phyloP scores from a whole-genome alignment of 139 green algal species.

The Limnomonas spitsbergensis region DNA sequence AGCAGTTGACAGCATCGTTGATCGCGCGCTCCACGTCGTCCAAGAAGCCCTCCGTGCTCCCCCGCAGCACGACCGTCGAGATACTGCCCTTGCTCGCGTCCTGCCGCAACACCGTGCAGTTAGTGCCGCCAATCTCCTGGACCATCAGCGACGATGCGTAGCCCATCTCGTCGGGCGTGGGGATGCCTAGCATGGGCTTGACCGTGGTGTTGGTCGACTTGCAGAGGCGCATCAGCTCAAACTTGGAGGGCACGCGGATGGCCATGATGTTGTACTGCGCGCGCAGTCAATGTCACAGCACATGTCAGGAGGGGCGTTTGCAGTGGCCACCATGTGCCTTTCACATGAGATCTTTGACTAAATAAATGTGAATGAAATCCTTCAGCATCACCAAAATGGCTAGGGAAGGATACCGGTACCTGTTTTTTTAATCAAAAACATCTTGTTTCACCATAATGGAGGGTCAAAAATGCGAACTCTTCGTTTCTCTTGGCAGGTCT shows the following conservation, averaged over 20 bases:
- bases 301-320: too few relatives aligned
- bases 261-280: conserved; percentile 46
- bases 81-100: conserved; percentile 58
- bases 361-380: too few relatives aligned
- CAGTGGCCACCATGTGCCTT: background rate
- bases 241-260: conserved; percentile 91
- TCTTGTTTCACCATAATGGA: too few relatives aligned
- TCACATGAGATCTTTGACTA: too few relatives aligned
- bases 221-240: conserved; percentile 93
- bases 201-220: conserved; percentile 79
- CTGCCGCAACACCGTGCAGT: conserved; percentile 78
- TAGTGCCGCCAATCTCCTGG: conserved; percentile 87
- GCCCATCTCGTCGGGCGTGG: conserved; percentile 75
- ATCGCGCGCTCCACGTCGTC: conserved; percentile 96
- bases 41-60: conserved; percentile 83
- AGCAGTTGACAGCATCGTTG: conserved; percentile 95
- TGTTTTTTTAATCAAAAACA: too few relatives aligned
- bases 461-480: too few relatives aligned
- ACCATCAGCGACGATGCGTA: conserved; percentile 62
- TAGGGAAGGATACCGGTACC: too few relatives aligned
- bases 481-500: too few relatives aligned
- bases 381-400: too few relatives aligned
- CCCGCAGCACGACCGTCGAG: conserved; percentile 87
- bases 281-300: too few relatives aligned
- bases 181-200: conserved; percentile 38